phyloP scores from a whole-genome alignment of 495 filamentous ascomycete species.

The Tuber magnatum region DNA sequence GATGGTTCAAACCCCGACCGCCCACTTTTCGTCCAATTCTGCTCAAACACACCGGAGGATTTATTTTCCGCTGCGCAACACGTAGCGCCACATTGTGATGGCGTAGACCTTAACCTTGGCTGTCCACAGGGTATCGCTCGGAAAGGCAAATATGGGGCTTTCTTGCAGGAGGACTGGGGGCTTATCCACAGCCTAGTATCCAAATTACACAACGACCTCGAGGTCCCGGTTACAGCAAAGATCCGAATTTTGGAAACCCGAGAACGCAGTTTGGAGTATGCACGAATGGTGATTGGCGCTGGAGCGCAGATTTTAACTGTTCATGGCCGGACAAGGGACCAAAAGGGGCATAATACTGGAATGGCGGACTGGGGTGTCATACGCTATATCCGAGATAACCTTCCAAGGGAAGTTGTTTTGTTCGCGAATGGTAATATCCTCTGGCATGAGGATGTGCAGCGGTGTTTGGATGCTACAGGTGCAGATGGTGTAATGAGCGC shows the following conservation, averaged over 20 bases:
- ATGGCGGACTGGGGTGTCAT: slow-evolving; percentile 85
- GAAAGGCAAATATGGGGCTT: slow-evolving; percentile 85
- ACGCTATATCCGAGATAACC: slow-evolving; percentile 69
- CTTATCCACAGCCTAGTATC: slow-evolving; percentile 73
- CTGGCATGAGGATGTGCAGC: slow-evolving; percentile 67
- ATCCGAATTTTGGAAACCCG: slow-evolving; percentile 82
- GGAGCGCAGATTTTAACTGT: slow-evolving; percentile 90
- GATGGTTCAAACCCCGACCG: slow-evolving; percentile 87
- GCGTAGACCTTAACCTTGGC: slow-evolving; percentile 93
- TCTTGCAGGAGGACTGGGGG: slow-evolving; percentile 86
- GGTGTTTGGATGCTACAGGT: slow-evolving; percentile 74
- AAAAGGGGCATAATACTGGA: slow-evolving; percentile 93
- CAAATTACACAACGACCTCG: slow-evolving; percentile 58
- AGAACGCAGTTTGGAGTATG: slow-evolving; percentile 82
- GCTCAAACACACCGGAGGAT: slow-evolving; percentile 75
- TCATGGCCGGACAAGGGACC: slow-evolving; percentile 79
- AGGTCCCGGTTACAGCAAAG: slow-evolving; percentile 87
- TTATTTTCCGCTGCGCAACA: slow-evolving; percentile 68
- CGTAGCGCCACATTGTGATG: slow-evolving; percentile 79
- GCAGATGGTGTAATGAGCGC: slow-evolving; percentile 93
- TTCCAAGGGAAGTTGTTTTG: slow-evolving; percentile 81
- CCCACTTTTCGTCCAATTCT: slow-evolving; percentile 93
- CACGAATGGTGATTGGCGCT: slow-evolving; percentile 74
- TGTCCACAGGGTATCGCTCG: slow-evolving; percentile 93
- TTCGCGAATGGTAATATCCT: slow-evolving; percentile 96